Base-by-base conservation (phyloP, 2,329 filamentous ascomycete species). In the Mycosphaerelloides madeirae region DNA sequence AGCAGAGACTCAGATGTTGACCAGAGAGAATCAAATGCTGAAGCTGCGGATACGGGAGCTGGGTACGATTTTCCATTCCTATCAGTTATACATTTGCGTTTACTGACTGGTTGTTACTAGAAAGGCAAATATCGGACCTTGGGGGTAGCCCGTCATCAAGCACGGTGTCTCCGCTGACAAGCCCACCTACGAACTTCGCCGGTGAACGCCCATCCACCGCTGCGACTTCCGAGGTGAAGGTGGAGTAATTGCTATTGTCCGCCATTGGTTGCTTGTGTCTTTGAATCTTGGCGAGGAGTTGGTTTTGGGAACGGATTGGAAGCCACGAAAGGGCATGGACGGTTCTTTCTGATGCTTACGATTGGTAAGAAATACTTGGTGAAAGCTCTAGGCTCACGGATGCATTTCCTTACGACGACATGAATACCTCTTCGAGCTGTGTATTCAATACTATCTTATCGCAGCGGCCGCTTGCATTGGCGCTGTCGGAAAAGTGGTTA, bases 21-120 rank as follows among this genome's bases (percentile, higher is more conserved):
- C 81, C 16, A 75, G 86, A 19, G 86, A 90, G 69, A 91, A 90
- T 55, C 85, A 90, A 66, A 89, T 91, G 85, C 70, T 91, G 40
- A 81, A 83, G 49, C 76, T 83, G 62, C 76, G 86, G 38, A 85
- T 89, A 47, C 75, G 83, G 29, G 85, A 89, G 58, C 68, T 89
- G 12, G 84, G 84, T 85, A 49, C 46, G 54, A 49, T 29, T 4
- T 18, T 3, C 19, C 6, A 25, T 13, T 16, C 29, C n/a, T 13
- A 16, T 11, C 22, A 35, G 13, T 31, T 8, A 11, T 38, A 36
- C 32, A 25, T 25, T 25, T 25, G 34, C 19, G 15, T 1, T n/a
- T n/a, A n/a, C 25, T 31, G 28, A 8, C 34, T 31, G n/a, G 37
- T 20, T 6, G n/a, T 38, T 5, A 42, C 29, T 16, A 47, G 50